Conservation (phyloP, 176 grass and related monocot species). For the Aegilops speltoides region DNA sequence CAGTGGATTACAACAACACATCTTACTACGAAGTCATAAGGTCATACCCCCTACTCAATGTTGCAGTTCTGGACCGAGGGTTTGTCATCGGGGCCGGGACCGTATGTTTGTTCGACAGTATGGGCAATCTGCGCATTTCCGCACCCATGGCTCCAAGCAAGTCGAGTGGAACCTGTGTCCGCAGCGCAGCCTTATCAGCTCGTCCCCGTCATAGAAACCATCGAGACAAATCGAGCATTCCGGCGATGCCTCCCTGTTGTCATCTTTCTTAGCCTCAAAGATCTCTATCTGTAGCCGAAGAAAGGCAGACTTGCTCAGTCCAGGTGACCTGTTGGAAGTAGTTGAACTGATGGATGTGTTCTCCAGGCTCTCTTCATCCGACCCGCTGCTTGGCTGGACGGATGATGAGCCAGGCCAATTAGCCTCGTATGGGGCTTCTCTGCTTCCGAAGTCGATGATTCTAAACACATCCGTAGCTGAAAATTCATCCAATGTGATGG, state of each 20-base stretch:
- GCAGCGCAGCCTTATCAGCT: slow-evolving; percentile 62
- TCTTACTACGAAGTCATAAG: neutral
- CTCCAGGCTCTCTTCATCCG: slow-evolving; percentile 46
- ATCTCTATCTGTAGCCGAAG: slow-evolving; percentile 53
- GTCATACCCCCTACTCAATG: neutral
- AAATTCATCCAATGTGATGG: slow-evolving; percentile 61
- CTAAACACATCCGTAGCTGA: slow-evolving; percentile 50
- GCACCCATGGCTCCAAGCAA: slow-evolving; percentile 84
- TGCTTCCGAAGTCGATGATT: slow-evolving; percentile 45
- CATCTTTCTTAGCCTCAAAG: slow-evolving; percentile 60
- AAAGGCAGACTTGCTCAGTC: slow-evolving; percentile 67
- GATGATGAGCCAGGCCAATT: slow-evolving; percentile 35
- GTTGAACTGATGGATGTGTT: neutral
- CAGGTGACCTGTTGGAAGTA: slow-evolving; percentile 51
- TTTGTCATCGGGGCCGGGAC: slow-evolving; percentile 25
- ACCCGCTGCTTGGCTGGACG: slow-evolving; percentile 28
- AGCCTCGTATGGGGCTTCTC: slow-evolving; percentile 22
- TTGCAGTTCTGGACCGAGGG: neutral
- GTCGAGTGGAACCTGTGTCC: slow-evolving; percentile 74
- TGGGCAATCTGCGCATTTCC: slow-evolving; percentile 82
- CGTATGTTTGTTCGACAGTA: slow-evolving; percentile 73
- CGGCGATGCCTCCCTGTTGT: slow-evolving; percentile 35
- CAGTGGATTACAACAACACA: slow-evolving; percentile 14
- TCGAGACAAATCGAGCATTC: slow-evolving; percentile 96
- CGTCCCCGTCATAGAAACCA: slow-evolving; percentile 54